Conservation (phyloP, 1,139 yeast species). For the Diutina ranongensis region DNA sequence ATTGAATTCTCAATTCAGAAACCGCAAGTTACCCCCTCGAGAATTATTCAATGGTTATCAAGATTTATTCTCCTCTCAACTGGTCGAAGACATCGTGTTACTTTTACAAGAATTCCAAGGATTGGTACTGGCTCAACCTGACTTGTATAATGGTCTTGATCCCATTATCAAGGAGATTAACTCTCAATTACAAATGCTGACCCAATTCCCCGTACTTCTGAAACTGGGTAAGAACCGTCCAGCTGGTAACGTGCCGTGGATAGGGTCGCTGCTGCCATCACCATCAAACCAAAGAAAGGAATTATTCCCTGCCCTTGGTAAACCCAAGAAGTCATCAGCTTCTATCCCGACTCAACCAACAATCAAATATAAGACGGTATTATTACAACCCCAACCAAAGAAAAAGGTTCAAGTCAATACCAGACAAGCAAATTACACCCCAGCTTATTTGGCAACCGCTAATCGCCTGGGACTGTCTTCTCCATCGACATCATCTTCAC, state of each 20-base stretch:
- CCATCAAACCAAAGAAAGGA: constrained; percentile 20
- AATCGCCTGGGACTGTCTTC: background rate
- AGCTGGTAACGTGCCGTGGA: constrained; percentile 17
- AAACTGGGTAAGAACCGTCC: constrained; percentile 18
- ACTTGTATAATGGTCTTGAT: background rate
- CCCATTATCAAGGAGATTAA: constrained; percentile 15
- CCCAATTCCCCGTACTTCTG: constrained; percentile 15
- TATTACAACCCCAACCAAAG: constrained; percentile 1
- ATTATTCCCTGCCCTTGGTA: constrained; percentile 9
- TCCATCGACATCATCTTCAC: background rate
- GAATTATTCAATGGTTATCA: constrained; percentile 41
- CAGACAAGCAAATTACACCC: background rate
- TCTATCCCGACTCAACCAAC: constrained; percentile 7
- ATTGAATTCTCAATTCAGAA: constrained; percentile 37
- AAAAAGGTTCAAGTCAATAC: background rate
- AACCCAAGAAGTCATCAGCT: constrained; percentile 12
- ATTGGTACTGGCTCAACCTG: constrained; percentile 25
- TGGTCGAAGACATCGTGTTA: constrained; percentile 37
- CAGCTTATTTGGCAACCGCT: background rate
- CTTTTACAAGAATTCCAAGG: constrained; percentile 48
- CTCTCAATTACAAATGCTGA: constrained; percentile 14
- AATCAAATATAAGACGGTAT: constrained; percentile 3
- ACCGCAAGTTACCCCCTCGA: constrained; percentile 34
- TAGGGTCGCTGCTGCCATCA: constrained; percentile 10
- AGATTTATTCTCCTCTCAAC: constrained; percentile 33